Evolutionary conservation across 106 monocot species (phyloP).

Genomic region (Narthecium ossifragum): DNA sequence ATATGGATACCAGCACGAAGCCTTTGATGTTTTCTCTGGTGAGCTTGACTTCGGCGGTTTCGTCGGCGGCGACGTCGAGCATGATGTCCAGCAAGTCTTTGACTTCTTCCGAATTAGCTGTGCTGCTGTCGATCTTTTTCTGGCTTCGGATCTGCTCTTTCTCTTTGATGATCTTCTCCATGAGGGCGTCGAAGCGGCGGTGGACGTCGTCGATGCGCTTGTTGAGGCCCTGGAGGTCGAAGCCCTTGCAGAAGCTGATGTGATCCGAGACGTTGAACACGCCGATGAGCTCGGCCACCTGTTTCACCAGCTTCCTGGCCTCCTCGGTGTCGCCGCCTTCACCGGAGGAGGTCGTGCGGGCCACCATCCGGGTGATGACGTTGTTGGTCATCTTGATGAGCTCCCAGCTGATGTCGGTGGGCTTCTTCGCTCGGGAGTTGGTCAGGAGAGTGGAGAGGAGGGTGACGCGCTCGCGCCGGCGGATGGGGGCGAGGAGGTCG

Average conservation of each 20-base stretch:
- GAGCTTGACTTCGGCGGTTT: conserved; percentile 9
- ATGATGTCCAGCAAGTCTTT: conserved; percentile 19
- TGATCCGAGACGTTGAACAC: conserved; percentile 13
- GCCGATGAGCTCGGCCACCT: conserved; percentile 13
- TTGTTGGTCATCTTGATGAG: no score
- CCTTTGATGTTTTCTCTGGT: no score
- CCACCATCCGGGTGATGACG: no score
- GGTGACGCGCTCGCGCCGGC: no score
- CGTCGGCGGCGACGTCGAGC: conserved; percentile 12
- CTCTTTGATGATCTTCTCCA: conserved; percentile 24
- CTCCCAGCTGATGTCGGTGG: no score
- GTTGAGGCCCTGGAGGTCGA: conserved; percentile 25
- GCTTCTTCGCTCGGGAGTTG: no score
- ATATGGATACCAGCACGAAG: no score
- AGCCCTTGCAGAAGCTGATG: conserved; percentile 8
- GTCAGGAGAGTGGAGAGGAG: no score
- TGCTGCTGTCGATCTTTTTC: neutral
- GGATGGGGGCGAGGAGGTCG: neutral
- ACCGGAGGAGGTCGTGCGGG: neutral
- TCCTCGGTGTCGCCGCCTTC: conserved; percentile 5
- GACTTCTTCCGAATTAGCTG: neutral
- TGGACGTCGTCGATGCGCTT: conserved; percentile 14
- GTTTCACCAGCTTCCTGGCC: conserved; percentile 14
- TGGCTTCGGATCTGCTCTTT: conserved; percentile 11
- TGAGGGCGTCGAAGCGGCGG: conserved; percentile 19